Evolutionary conservation across 768 basidiomycete species (phyloP), one percentile per base, ranked within the genome.

Genomic region (Xanthoconium purpureum): DNA sequence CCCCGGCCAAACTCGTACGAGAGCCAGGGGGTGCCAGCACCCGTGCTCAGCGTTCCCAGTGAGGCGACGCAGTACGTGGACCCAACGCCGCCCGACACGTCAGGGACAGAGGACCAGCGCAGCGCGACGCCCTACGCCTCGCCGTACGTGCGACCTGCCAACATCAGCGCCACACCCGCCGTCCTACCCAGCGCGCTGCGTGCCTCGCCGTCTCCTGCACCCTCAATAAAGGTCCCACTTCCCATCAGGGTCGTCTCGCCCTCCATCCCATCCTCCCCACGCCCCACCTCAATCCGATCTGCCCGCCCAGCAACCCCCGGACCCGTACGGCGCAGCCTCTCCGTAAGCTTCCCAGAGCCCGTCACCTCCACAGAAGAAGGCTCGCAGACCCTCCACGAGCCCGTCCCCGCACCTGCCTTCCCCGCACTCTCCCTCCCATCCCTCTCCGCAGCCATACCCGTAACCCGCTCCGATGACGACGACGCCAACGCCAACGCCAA

Each of bases 341-440:
- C 47, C 5, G 43, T 20, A 3, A 17, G 33, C 14, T 6, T 6
- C 3, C 29, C 7, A 13, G 63, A 43, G 1, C 56, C 35, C 3
- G n/a, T 33, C 0, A 20, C 33, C 2, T 5, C 46, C 3, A n/a
- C 42, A 14, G 66, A 56, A 2, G 63, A 62, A 0, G 58, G 55
- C n/a, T 62, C 63, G 5, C 66, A 60, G 32, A 65, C 66, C 5
- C 49, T 64, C 8, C 65, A 64, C 44, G 63, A 64, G 1, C 54
- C 24, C 5, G 51, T 49, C 9, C 33, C 33, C 33, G 24, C 24
- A 24, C 24, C 17, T 29, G 32, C 8, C 12, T 44, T 2, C 11
- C 6, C 5, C 44, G 32, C 10, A 14, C 40, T 5, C 14, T 24
- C 20, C 54, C 48, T 2, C 33, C 47, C n/a, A 1, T 5, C 18